A percentile compares a stretch with the other conserved stretches of the same genome.
These are phyloP conservation scores for Epichloe hybrida DNA, from an alignment of 2,329 filamentous ascomycete species.

Conservation along the genomic window DNA sequence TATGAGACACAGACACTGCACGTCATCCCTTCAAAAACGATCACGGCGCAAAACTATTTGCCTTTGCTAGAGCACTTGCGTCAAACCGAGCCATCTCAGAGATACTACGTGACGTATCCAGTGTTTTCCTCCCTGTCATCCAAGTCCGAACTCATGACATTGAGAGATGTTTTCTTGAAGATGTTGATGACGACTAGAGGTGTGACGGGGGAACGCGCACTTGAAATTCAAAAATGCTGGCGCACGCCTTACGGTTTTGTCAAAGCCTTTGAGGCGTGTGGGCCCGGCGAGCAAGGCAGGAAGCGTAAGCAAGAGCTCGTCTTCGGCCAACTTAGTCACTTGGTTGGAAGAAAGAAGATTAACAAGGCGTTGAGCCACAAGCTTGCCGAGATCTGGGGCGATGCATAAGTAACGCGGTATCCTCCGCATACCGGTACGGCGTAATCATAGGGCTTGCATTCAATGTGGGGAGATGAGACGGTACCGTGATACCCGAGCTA, in stretches of 20 bases:
- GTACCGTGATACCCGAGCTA: neutral
- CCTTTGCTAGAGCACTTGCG: slow-evolving; percentile 47
- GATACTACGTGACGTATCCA: slow-evolving; percentile 53
- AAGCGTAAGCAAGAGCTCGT: slow-evolving; percentile 50
- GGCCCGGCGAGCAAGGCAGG: slow-evolving; percentile 30
- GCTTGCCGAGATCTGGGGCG: slow-evolving; percentile 61
- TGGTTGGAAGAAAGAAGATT: slow-evolving; percentile 58
- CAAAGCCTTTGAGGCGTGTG: slow-evolving; percentile 51
- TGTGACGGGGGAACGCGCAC: slow-evolving; percentile 65
- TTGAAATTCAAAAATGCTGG: slow-evolving; percentile 71
- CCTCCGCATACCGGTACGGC: neutral
- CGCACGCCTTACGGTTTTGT: slow-evolving; percentile 58
- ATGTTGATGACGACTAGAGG: slow-evolving; percentile 76
- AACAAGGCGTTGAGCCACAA: slow-evolving; percentile 51
- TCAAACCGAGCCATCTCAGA: slow-evolving; percentile 31
- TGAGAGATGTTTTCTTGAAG: slow-evolving; percentile 65
- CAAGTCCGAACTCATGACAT: slow-evolving; percentile 60
- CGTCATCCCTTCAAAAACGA: slow-evolving; percentile 51
- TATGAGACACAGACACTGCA: slow-evolving; percentile 46
- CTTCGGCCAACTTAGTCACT: slow-evolving; percentile 36
- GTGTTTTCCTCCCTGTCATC: slow-evolving; percentile 60
- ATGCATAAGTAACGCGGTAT: slow-evolving; percentile 18
- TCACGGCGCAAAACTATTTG: slow-evolving; percentile 53
- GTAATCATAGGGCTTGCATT: too few species aligned
- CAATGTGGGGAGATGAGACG: neutral